A percentile compares a stretch with the other conserved stretches of the same genome.
Conservation (phyloP, 176 grass and related monocot genomes). For the Metroxylon sagu region DNA sequence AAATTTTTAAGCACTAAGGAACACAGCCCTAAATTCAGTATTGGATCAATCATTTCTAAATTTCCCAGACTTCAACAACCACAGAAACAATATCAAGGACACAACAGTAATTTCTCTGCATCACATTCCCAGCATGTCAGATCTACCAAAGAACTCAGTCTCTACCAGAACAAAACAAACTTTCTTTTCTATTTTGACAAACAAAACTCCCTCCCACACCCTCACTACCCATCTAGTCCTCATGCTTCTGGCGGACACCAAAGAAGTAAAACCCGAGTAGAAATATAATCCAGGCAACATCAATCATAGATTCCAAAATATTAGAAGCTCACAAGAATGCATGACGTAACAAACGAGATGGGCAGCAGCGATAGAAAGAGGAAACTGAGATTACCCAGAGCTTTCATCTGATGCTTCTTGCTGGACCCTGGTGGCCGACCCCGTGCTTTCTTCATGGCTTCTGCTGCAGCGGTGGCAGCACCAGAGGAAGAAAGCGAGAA, state of each 20-base stretch:
- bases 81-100: background rate
- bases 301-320: too few relatives aligned
- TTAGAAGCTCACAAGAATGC: too few relatives aligned
- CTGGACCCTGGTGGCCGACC: slow-evolving; percentile 73
- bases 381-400: slow-evolving; percentile 38
- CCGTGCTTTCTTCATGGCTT: slow-evolving; percentile 37
- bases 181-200: background rate
- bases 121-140: slow-evolving; percentile 9
- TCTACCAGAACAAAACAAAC: slow-evolving; percentile 14
- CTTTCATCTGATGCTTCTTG: slow-evolving; percentile 73
- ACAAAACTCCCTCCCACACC: background rate
- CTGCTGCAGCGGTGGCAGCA: slow-evolving; percentile 22
- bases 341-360: background rate
- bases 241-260: too few relatives aligned
- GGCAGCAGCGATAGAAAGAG: background rate
- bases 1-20: too few relatives aligned
- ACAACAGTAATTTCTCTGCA: slow-evolving; percentile 22
- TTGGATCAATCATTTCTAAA: background rate
- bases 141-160: slow-evolving; percentile 17
- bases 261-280: too few relatives aligned
- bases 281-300: too few relatives aligned
- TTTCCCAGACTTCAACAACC: slow-evolving; percentile 2
- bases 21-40: background rate
- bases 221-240: too few relatives aligned
- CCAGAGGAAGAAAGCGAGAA: slow-evolving; percentile 20